Base-by-base conservation (phyloP, 2,329 filamentous ascomycete species). In the Geosmithia morbida region DNA sequence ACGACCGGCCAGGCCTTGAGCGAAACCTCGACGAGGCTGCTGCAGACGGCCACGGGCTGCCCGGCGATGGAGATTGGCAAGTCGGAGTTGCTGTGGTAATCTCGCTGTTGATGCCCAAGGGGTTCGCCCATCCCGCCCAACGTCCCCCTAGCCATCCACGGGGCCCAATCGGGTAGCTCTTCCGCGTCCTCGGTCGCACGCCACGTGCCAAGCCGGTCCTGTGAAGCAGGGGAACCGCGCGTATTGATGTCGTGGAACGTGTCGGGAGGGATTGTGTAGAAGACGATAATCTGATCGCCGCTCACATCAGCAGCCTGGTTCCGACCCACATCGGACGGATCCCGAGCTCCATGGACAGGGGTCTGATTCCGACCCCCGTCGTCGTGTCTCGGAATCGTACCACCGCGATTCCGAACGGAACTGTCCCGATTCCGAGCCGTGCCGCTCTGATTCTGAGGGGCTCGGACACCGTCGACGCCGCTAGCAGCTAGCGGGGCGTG, bases 221-320 rank as follows among this genome's bases (percentile, higher is more conserved):
- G 46, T 8, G 41, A 37, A 11, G 33, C 33, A 37, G 33, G 33
- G 33, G 33, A 37, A 16, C 14, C 33, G 33, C 33, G 33, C 33
- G 33, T 37, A 37, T 37, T 53, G 42, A 61, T 58, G 17, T 64
- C 57, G 30, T 66, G 62, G 50, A 78, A 74, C 2, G 73, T 59
- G 57, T 83, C 78, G 0, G 69, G 59, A 0, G 81, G 79, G 2
- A 85, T 63, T 1, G 70, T 79, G 57, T 80, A 85, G 2, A 83
- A 62, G 46, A 79, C 69, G 22, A 85, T 52, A 41, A 64, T 56
- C 52, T 70, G 67, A 43, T 57, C 52, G 16, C 50, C 53, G 10
- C 18, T 39, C 19, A n/a, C 20, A 26, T 18, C 22, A 17, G 37
- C 22, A 42, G 19, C 10, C 43, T 37, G 6, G 19, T 10, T 40